Conservation (phyloP, 2,329 filamentous ascomycete genomes). For the Botrytis fragariae region DNA sequence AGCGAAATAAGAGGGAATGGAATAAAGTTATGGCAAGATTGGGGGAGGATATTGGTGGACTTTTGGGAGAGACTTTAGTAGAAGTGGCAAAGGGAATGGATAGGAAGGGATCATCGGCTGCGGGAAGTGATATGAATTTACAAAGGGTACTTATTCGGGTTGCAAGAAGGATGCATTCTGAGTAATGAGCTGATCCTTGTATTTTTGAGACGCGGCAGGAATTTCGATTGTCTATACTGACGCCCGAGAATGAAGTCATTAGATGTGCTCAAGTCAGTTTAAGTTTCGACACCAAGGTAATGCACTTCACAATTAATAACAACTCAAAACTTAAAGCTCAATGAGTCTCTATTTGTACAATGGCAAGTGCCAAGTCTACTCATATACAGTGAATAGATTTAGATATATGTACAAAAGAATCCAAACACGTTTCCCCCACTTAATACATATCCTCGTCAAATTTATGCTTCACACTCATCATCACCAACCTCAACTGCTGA, state of each 20-base stretch:
- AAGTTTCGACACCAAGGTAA: neutral
- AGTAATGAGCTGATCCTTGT: no score
- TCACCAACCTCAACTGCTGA: neutral
- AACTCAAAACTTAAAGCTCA: neutral
- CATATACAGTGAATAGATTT: neutral
- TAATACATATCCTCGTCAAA: no score
- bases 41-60: neutral
- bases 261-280: neutral
- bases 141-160: neutral
- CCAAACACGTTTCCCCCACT: neutral
- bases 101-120: neutral
- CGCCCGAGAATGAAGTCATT: neutral
- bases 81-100: neutral
- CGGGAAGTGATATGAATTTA: neutral
- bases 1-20: neutral
- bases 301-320: neutral
- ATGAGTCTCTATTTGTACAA: neutral
- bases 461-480: slow-evolving; percentile 17
- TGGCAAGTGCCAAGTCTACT: neutral
- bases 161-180: neutral
- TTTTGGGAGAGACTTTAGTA: neutral
- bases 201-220: neutral
- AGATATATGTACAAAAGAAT: slow-evolving; percentile 18
- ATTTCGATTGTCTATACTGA: neutral
- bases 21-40: neutral